Evolutionary conservation across 2,329 filamentous ascomycete species (phyloP), one percentile per base, ranked within the genome.

Genomic region (Colletotrichum acutatum): DNA sequence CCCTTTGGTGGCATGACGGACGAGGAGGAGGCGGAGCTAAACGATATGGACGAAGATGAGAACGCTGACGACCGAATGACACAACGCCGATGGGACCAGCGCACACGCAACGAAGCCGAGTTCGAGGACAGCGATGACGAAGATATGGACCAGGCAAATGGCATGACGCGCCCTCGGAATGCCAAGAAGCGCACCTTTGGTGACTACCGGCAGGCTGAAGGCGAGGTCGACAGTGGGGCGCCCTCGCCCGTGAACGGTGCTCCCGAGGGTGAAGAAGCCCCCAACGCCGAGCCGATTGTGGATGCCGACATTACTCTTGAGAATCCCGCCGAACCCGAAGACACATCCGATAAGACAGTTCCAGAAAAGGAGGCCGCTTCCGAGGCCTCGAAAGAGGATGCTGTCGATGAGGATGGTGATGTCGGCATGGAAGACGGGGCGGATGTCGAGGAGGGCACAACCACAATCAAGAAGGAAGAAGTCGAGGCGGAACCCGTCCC

Each of bases 61-160:
- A 95, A 97, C 80, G 93, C 94, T 77, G 96, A 98, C 79, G 90
- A 90, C 68, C 92, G 96, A 30, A 91, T 92, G 82, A 97, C 95
- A 0, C 90, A 97, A 81, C 92, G 94, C 46, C 90, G 92, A 75
- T 95, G 94, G 87, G 96, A 98, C 75, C 92, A 95, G 81, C 91
- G 90, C 61, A 89, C 95, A 30, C 89, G 91, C 66, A 90, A 94
- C 71, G 90, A 94, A 8, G 94, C 93, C 77, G 96, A 98, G 79
- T 90, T 95, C 56, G 94, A 95, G 72, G 94, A 97, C 56, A 97
- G 94, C 75, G 95, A 97, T 74, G 95, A 98, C 72, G 96, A 98
- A 77, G 95, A 97, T 12, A 90, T 95, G 82, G 90, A 90, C 54
- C 86, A 86, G 54, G 88, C 89, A 49, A 94, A 97, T 76, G 96